Evolutionary conservation across 331 rosid species (phyloP).

Genomic region (Telfairia occidentalis): DNA sequence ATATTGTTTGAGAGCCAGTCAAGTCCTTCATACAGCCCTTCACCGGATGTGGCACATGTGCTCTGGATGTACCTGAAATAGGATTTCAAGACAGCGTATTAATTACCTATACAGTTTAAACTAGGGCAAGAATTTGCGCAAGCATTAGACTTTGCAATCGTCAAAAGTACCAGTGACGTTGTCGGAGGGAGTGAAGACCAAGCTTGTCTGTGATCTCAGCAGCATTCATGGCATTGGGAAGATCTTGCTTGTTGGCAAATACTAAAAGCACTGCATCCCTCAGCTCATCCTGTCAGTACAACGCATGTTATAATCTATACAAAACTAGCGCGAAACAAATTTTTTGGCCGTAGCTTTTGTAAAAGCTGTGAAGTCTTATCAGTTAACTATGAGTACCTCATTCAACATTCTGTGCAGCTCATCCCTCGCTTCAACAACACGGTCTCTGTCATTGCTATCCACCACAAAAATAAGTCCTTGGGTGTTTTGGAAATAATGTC

Average conservation of each 20-base stretch:
- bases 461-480: slow-evolving; percentile 89
- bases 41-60: slow-evolving; percentile 20
- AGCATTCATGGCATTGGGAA: slow-evolving; percentile 84
- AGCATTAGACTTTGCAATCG: background rate
- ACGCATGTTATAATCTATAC: slow-evolving; percentile 3
- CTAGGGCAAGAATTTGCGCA: background rate
- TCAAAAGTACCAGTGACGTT: slow-evolving; percentile 16
- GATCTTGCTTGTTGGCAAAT: slow-evolving; percentile 96
- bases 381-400: slow-evolving; percentile 35
- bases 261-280: slow-evolving; percentile 91
- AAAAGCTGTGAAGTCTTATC: background rate
- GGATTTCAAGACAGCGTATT: background rate
- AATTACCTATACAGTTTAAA: background rate
- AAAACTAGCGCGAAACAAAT: background rate
- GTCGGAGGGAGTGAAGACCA: slow-evolving; percentile 19
- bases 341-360: background rate
- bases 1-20: slow-evolving; percentile 22
- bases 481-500: slow-evolving; percentile 87
- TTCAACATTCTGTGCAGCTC: slow-evolving; percentile 90
- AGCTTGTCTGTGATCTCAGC: slow-evolving; percentile 18
- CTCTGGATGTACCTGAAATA: slow-evolving; percentile 13
- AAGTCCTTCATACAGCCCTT: slow-evolving; percentile 18
- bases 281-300: slow-evolving; percentile 58
- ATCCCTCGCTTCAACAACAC: slow-evolving; percentile 86
- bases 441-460: slow-evolving; percentile 84